These are phyloP conservation scores for Tetrapisispora phaffii DNA, from an alignment of 805 yeast species.

Conservation along the genomic window DNA sequence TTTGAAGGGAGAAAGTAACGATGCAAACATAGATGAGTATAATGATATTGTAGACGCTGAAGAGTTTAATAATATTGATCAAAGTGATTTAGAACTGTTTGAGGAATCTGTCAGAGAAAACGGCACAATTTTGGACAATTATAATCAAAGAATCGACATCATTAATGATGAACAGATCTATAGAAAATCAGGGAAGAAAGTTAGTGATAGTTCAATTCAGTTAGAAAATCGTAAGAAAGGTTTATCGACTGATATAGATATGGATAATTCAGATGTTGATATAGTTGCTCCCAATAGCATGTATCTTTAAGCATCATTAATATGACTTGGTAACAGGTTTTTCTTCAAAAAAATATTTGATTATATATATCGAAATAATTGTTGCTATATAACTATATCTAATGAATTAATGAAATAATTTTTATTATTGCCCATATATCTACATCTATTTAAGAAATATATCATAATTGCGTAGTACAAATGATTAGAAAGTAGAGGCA, in stretches of 20 bases:
- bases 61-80: conserved; percentile 26
- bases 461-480: too few species aligned
- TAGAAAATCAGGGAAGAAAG: conserved; percentile 21
- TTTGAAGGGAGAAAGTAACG: conserved; percentile 13
- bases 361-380: too few species aligned
- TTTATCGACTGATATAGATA: conserved; percentile 15
- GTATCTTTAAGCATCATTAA: background rate
- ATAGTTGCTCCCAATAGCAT: conserved; percentile 29
- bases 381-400: too few species aligned
- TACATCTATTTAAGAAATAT: too few species aligned
- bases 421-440: background rate
- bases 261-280: conserved; percentile 32
- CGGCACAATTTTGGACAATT: conserved; percentile 42
- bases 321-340: background rate
- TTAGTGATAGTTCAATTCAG: background rate
- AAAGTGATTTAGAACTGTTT: conserved; percentile 42
- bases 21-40: conserved; percentile 11
- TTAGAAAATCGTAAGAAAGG: background rate
- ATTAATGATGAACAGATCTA: conserved; percentile 39
- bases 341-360: background rate
- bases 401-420: background rate
- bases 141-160: conserved; percentile 36
- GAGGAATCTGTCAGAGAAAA: conserved; percentile 50
- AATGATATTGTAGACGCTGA: conserved; percentile 11
- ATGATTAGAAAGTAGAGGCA: background rate